Conservation (phyloP, 2,329 filamentous ascomycete species). For the Arthrobotrys iridis region DNA sequence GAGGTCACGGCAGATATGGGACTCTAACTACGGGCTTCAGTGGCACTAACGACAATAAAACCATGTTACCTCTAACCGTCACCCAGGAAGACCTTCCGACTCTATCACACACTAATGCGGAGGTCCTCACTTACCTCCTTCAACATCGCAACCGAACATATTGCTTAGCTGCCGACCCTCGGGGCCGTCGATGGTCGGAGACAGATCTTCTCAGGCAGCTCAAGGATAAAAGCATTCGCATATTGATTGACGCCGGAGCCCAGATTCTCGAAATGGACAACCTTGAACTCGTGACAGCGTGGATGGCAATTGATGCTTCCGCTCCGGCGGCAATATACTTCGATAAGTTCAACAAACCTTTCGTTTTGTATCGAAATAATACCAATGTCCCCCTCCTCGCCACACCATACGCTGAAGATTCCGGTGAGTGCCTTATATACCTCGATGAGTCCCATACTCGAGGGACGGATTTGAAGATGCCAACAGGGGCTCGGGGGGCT, state of each 20-base stretch:
- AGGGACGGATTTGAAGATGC: constrained; percentile 74
- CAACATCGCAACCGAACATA: constrained; percentile 67
- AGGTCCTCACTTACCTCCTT: constrained; percentile 71
- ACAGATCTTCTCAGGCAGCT: constrained; percentile 64
- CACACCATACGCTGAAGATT: constrained; percentile 67
- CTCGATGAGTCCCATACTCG: constrained; percentile 77
- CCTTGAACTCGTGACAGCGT: constrained; percentile 64
- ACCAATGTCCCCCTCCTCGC: constrained; percentile 65
- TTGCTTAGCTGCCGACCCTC: constrained; percentile 59
- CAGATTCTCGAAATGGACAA: constrained; percentile 73
- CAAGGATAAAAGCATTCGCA: constrained; percentile 61
- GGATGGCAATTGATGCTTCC: constrained; percentile 65
- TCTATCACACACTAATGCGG: constrained; percentile 71
- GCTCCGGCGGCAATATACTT: constrained; percentile 69
- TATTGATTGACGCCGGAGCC: constrained; percentile 73
- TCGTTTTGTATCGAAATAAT: constrained; percentile 63
- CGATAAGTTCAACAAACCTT: constrained; percentile 63
- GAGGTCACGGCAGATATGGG: constrained; percentile 8
- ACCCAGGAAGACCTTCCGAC: constrained; percentile 69
- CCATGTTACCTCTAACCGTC: constrained; percentile 71
- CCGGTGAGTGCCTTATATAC: constrained; percentile 72
- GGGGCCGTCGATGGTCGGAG: constrained; percentile 64
- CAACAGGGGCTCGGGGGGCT: constrained; percentile 69
- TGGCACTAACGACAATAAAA: constrained; percentile 74
- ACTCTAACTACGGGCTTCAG: constrained; percentile 73